Conservation (phyloP, 139 green algal genomes). For the Chlamydomonas eustigma region DNA sequence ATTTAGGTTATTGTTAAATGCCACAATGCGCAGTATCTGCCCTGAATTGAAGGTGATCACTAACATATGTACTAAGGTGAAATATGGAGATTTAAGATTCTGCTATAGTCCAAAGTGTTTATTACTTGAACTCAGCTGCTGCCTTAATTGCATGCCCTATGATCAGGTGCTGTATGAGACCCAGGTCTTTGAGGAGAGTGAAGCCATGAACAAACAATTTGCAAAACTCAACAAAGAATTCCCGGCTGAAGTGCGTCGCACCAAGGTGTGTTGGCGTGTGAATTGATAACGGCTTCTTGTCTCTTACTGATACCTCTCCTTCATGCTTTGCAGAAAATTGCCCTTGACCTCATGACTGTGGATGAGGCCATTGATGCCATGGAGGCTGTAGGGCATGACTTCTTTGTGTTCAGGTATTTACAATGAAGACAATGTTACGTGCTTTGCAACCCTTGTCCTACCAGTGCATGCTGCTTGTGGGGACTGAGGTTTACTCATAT, state of each 20-base stretch:
- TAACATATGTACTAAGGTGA: too few relatives aligned
- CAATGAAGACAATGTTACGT: not conserved
- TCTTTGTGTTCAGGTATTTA: conserved; percentile 48
- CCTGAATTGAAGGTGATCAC: too few relatives aligned
- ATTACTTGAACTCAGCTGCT: too few relatives aligned
- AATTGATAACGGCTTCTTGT: too few relatives aligned
- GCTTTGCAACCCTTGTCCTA: not conserved
- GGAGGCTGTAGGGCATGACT: conserved; percentile 54
- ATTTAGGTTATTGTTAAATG: too few relatives aligned
- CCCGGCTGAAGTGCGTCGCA: conserved; percentile 34
- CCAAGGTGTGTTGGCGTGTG: too few relatives aligned
- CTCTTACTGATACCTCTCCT: not conserved
- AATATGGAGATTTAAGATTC: too few relatives aligned
- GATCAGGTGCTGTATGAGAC: conserved; percentile 16
- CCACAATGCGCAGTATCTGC: too few relatives aligned
- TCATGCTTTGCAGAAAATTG: conserved; percentile 21
- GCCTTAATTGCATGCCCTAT: too few relatives aligned
- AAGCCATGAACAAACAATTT: conserved; percentile 27
- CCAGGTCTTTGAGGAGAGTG: conserved; percentile 17
- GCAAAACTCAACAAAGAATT: conserved; percentile 34
- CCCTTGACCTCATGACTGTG: conserved; percentile 45
- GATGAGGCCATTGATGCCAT: conserved; percentile 58
- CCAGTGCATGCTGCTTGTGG: not conserved
- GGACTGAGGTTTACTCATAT: not conserved
- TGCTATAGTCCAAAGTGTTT: too few relatives aligned